phyloP scores from a whole-genome alignment of 768 basidiomycete species.

The Candolleomyces eurysporus region DNA sequence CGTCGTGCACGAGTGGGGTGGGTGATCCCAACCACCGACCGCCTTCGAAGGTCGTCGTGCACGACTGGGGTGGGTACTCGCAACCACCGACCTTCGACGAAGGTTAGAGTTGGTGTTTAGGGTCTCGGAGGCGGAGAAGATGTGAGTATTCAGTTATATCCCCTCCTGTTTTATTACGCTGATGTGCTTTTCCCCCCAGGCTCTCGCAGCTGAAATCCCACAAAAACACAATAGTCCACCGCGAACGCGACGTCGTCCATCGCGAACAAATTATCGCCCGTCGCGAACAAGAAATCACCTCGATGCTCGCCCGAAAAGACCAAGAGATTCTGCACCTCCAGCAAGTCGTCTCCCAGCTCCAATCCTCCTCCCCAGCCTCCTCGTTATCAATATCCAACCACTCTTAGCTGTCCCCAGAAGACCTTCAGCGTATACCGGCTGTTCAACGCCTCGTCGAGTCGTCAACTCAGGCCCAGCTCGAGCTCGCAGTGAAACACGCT shows the following conservation, averaged over 20 bases:
- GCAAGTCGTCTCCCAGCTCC: slow-evolving; percentile 41
- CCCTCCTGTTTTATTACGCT: too few species aligned
- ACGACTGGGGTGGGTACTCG: too few species aligned
- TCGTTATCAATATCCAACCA: not conserved
- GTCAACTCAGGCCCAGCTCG: slow-evolving; percentile 28
- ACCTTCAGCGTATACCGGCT: slow-evolving; percentile 10
- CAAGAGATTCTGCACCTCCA: slow-evolving; percentile 53
- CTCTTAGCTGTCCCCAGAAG: not conserved
- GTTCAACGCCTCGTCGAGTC: not conserved
- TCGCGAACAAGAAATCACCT: slow-evolving; percentile 49
- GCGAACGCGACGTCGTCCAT: slow-evolving; percentile 58
- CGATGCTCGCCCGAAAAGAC: slow-evolving; percentile 56
- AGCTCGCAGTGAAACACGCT: slow-evolving; percentile 52
- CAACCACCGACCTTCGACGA: too few species aligned
- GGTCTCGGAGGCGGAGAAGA: too few species aligned
- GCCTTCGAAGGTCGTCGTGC: too few species aligned
- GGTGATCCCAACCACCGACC: too few species aligned
- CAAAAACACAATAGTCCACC: slow-evolving; percentile 49
- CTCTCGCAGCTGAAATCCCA: slow-evolving; percentile 62
- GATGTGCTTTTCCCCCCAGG: too few species aligned
- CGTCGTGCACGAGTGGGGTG: too few species aligned
- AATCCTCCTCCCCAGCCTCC: slow-evolving; percentile 10
- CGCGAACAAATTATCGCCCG: slow-evolving; percentile 57
- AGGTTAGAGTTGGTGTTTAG: too few species aligned
- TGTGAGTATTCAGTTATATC: too few species aligned